These are phyloP conservation scores for Boletus pseudopeckii DNA, from an alignment of 768 basidiomycete species.

Conservation along the genomic window DNA sequence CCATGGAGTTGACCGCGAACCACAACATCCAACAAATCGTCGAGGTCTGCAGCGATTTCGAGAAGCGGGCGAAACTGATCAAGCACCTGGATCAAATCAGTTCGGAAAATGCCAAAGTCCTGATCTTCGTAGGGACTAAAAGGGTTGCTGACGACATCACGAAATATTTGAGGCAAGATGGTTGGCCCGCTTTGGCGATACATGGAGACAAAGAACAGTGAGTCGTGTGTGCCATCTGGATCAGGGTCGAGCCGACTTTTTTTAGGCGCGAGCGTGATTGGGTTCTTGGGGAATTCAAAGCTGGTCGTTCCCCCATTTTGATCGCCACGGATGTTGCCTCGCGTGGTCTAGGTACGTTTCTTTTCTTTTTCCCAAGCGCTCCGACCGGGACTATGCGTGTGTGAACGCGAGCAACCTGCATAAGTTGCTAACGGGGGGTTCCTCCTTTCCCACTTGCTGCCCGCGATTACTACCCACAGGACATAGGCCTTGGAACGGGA, in stretches of 20 bases:
- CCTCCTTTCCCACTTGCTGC: constrained; percentile 18
- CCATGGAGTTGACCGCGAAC: constrained; percentile 97
- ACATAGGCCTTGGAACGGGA: constrained; percentile 22
- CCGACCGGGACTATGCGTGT: constrained; percentile 31
- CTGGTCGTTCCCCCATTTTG: constrained; percentile 94
- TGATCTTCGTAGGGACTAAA: constrained; percentile 98
- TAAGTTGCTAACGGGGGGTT: constrained; percentile 21
- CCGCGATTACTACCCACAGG: constrained; percentile 26
- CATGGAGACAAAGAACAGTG: constrained; percentile 99
- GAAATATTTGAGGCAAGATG: constrained; percentile 95
- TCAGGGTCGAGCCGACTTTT: not conserved
- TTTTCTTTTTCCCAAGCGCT: constrained; percentile 37
- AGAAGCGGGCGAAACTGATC: constrained; percentile 94
- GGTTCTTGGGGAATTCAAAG: constrained; percentile 98
- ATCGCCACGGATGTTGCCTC: constrained; percentile 99
- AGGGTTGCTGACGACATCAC: constrained; percentile 98
- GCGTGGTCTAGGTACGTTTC: constrained; percentile 96
- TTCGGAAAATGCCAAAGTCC: constrained; percentile 94
- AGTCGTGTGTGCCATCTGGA: constrained; percentile 29
- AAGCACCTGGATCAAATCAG: constrained; percentile 97
- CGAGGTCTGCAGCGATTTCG: constrained; percentile 95
- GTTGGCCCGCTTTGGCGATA: constrained; percentile 99
- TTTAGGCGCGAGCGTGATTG: constrained; percentile 94
- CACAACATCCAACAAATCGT: constrained; percentile 96
- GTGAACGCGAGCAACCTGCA: constrained; percentile 29